A percentile compares a stretch with the other conserved stretches of the same genome.
Evolutionary conservation across 108 stramenopile species (phyloP).

Genomic region (Conticribra weissflogii): DNA sequence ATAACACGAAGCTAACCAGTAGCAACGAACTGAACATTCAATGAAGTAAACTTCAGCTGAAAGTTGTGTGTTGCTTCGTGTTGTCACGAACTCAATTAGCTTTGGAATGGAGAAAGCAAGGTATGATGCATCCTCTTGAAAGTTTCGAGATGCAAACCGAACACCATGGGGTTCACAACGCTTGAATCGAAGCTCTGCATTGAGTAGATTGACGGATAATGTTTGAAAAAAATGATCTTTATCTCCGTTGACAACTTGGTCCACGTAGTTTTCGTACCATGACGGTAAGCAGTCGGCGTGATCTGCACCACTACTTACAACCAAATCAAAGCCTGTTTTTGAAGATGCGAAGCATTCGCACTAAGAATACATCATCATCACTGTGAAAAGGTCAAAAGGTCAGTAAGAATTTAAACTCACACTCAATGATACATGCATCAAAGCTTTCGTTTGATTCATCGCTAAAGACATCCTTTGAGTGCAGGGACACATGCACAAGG

Average conservation of each 20-base stretch:
- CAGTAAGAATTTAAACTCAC: too few species aligned
- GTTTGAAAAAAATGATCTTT: conserved; percentile 29
- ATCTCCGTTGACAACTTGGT: not conserved
- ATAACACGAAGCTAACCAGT: conserved; percentile 73
- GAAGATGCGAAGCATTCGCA: too few species aligned
- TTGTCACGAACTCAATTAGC: conserved; percentile 51
- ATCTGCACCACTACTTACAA: conserved; percentile 2
- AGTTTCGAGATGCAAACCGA: conserved; percentile 17
- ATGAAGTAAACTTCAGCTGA: conserved; percentile 10
- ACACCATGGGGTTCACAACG: conserved; percentile 58
- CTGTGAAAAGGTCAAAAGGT: too few species aligned
- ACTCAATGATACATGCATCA: conserved; percentile 59
- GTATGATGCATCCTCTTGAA: conserved; percentile 57
- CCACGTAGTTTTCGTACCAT: conserved; percentile 28
- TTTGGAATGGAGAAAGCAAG: conserved; percentile 58
- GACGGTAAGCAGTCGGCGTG: not conserved
- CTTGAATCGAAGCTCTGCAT: conserved; percentile 71
- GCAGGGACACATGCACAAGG: conserved; percentile 63
- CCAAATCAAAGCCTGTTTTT: conserved; percentile 45
- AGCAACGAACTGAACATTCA: conserved; percentile 52
- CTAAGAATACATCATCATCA: too few species aligned
- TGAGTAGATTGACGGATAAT: conserved; percentile 72
- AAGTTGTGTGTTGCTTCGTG: conserved; percentile 8
- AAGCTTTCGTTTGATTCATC: conserved; percentile 50
- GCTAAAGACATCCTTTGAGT: conserved; percentile 61